Percentiles rank a stretch among this genome's conserved stretches.
Evolutionary conservation across 1,139 yeast species (phyloP).

Genomic region (Arxiozyma telluris): DNA sequence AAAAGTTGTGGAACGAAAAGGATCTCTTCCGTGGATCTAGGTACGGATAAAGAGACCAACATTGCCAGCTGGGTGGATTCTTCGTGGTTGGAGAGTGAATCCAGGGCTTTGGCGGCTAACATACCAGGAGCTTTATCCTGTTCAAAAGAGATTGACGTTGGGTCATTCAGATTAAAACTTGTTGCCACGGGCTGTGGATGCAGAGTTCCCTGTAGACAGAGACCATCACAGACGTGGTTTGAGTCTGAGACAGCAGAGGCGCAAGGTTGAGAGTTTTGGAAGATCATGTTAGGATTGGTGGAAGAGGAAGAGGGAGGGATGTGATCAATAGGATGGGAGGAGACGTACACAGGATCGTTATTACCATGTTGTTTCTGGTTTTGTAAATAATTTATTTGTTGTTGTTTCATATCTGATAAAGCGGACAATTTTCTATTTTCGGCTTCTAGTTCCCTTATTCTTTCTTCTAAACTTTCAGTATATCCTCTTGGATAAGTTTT

Average conservation of each 20-base stretch:
- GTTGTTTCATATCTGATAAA: conserved; percentile 51
- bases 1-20: conserved; percentile 61
- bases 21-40: conserved; percentile 71
- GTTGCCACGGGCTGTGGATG: conserved; percentile 38
- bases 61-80: conserved; percentile 49
- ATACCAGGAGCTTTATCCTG: conserved; percentile 60
- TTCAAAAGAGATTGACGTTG: conserved; percentile 36
- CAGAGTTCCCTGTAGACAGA: conserved; percentile 40
- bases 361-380: background rate
- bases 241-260: conserved; percentile 22
- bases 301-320: too few species aligned
- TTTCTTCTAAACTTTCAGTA: conserved; percentile 58
- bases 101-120: conserved; percentile 50
- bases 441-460: conserved; percentile 52
- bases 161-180: conserved; percentile 17
- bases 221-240: conserved; percentile 44
- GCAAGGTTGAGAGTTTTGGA: background rate
- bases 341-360: too few species aligned
- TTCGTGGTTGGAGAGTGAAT: conserved; percentile 41
- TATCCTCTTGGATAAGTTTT: conserved; percentile 69
- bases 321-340: background rate
- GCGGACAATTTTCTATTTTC: conserved; percentile 45
- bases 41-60: conserved; percentile 63
- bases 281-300: too few species aligned
- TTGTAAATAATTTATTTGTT: conserved; percentile 16